Base-by-base conservation (phyloP, 2,329 filamentous ascomycete species). In the Proliferodiscus dingleyae region DNA sequence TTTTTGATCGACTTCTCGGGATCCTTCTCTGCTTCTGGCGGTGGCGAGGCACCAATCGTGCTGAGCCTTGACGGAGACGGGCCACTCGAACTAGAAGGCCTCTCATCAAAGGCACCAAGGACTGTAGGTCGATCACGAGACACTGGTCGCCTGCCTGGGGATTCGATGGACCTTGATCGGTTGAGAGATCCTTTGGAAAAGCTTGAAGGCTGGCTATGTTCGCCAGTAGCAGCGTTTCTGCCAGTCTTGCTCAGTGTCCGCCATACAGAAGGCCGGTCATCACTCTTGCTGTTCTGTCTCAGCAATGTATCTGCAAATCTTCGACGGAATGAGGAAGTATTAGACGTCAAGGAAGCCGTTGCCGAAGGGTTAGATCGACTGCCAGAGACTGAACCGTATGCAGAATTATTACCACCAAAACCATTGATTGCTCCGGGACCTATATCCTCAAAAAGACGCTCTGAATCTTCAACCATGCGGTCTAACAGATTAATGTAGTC, bases 401-500 rank as follows among this genome's bases (percentile, higher is more conserved):
- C 46, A 19, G 53, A 55, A 16, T 50, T 54, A 16, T 49, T 49
- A 34, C 24, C 41, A 18, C 53, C 53, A 45, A 47, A 43, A 21
- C 28, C 46, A 21, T 42, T 45, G 11, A 58, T 50, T n/a, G 56
- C 56, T 21, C 61, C 61, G 23, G 61, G 57, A 9, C 67, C 63
- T 18, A 66, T 67, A 37, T 87, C 81, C 42, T 89, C 86, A 58
- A 95, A 95, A n/a, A 96, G 82, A 23, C 81, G 80, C 45, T 95
- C 88, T 51, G 87, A 89, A 61, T 95, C 90, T 52, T 95, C 87
- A 0, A 96, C 89, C 18, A 96, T 76, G 16, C 88, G 81, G 66
- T 96, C 90, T 37, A 96, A 73, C 11, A 96, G 71, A 45, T 91
- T 93, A 56, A 96, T 90, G 62, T 91, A 93, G 52, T 89, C 79